phyloP scores from a whole-genome alignment of 306 rosid genomes.

The Castanopsis chinensis region DNA sequence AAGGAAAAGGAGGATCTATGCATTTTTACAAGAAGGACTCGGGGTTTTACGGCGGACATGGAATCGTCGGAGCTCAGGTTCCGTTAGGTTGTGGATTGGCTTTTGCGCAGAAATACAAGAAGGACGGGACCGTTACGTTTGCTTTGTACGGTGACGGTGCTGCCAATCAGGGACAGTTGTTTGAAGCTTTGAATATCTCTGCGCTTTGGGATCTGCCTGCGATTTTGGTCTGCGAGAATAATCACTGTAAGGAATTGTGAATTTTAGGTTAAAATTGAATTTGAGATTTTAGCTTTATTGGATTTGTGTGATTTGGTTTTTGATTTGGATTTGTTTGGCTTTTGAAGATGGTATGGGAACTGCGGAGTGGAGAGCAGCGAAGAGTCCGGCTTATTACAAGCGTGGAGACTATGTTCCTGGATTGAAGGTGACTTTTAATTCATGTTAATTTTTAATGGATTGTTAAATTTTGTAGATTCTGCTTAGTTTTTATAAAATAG shows the following conservation, averaged over 20 bases:
- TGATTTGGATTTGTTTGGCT: conserved; percentile 14
- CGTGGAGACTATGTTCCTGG: conserved; percentile 98
- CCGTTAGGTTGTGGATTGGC: conserved; percentile 90
- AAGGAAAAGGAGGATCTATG: conserved; percentile 95
- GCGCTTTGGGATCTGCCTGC: conserved; percentile 98
- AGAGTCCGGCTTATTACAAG: conserved; percentile 85
- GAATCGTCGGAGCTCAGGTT: conserved; percentile 93
- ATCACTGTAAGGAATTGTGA: conserved; percentile 69
- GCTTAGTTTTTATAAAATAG: background rate
- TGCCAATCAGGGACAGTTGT: conserved; percentile 92
- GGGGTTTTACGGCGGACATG: conserved; percentile 86
- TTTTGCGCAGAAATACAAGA: conserved; percentile 75
- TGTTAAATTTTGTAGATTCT: background rate
- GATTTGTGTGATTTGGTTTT: conserved; percentile 13
- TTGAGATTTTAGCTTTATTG: background rate
- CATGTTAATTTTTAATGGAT: background rate
- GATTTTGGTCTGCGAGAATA: conserved; percentile 93
- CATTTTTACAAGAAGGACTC: conserved; percentile 77
- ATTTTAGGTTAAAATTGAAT: background rate
- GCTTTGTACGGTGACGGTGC: conserved; percentile 90
- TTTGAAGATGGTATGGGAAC: conserved; percentile 92
- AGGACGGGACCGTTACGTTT: conserved; percentile 76
- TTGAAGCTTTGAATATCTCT: conserved; percentile 85
- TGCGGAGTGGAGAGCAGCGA: conserved; percentile 96
- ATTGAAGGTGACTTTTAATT: conserved; percentile 55